Base-by-base conservation (phyloP, 2,329 filamentous ascomycete genomes). In the Fusarium devonianum region DNA sequence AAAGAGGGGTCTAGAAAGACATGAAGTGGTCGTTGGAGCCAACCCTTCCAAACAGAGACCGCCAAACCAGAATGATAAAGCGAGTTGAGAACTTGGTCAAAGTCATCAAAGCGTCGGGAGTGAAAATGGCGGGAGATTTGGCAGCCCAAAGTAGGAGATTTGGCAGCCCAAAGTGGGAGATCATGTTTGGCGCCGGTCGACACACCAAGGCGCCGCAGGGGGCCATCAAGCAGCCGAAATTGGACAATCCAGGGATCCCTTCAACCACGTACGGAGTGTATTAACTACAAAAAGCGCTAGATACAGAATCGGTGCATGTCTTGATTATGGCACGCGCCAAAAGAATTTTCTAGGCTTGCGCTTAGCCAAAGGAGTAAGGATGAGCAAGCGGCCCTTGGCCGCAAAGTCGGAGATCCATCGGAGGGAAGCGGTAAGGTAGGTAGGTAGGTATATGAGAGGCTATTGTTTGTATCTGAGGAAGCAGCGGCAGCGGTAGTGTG, bases 221-320 rank as follows among this genome's bases (percentile, higher is more conserved):
- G 47, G 51, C 41, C 34, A 46, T 59, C 50, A 23, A 40, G 35
- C 58, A 56, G 49, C 42, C 53, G 53, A 62, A 56, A 63, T 63
- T 59, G 62, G 53, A 35, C 42, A 51, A 52, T 49, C 46, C 37
- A 30, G 6, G 16, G 29, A 33, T 14, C 16, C 19, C 16, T 7
- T 8, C 23, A 25, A 26, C 23, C 28, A 11, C 4, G 9, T 29
- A 26, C 10, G 19, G n/a, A n/a, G n/a, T n/a, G n/a, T n/a, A n/a
- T n/a, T n/a, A n/a, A n/a, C n/a, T 14, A 23, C 23, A 36, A 30
- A 29, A 30, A 9, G 34, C 41, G 40, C 37, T 22, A 43, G 38
- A 22, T 29, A 33, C 46, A 43, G 13, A 34, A 30, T 29, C 10
- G 14, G n/a, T n/a, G n/a, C n/a, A n/a, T n/a, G n/a, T n/a, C n/a